These are phyloP conservation scores for Xerocomellus intermedius DNA, from an alignment of 768 basidiomycete species.

Conservation along the genomic window DNA sequence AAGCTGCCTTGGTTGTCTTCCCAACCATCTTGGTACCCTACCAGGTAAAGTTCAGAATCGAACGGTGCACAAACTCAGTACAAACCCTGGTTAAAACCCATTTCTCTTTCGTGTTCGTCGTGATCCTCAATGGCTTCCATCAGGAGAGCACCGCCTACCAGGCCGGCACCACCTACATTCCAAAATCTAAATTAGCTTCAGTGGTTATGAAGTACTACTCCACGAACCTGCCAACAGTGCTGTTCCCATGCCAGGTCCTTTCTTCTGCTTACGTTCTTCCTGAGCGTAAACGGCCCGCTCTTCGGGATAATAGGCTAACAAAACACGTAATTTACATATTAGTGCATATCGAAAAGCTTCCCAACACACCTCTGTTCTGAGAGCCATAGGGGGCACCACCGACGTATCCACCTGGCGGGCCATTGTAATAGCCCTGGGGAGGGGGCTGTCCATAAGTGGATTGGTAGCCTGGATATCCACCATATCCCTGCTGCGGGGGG, in stretches of 20 bases:
- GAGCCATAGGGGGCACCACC: conserved; percentile 9
- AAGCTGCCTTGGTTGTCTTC: conserved; percentile 5
- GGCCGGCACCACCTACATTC: conserved; percentile 53
- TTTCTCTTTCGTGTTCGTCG: conserved; percentile 31
- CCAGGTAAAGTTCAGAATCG: conserved; percentile 6
- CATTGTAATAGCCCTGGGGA: conserved; percentile 17
- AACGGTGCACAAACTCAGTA: conserved; percentile 1
- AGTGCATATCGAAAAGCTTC: not conserved
- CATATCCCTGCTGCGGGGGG: conserved; percentile 20
- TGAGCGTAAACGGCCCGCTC: conserved; percentile 34
- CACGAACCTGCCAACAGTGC: conserved; percentile 44
- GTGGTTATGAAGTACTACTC: not conserved
- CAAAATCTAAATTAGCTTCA: conserved; percentile 2
- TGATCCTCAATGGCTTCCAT: conserved; percentile 49
- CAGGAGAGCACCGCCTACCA: conserved; percentile 63
- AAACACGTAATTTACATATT: conserved; percentile 2
- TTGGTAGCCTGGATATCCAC: conserved; percentile 20
- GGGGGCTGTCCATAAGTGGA: conserved; percentile 2
- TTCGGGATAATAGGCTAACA: conserved; percentile 34
- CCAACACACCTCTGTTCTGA: conserved; percentile 23
- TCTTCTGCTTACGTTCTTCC: conserved; percentile 42
- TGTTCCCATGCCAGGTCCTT: conserved; percentile 51
- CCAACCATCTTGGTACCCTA: conserved; percentile 34
- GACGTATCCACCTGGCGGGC: conserved; percentile 15
- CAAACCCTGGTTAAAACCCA: conserved; percentile 38